A percentile compares a stretch with the other conserved stretches of the same genome.
Conservation (phyloP, 805 yeast species). For the Wickerhamomyces xylosicus region DNA sequence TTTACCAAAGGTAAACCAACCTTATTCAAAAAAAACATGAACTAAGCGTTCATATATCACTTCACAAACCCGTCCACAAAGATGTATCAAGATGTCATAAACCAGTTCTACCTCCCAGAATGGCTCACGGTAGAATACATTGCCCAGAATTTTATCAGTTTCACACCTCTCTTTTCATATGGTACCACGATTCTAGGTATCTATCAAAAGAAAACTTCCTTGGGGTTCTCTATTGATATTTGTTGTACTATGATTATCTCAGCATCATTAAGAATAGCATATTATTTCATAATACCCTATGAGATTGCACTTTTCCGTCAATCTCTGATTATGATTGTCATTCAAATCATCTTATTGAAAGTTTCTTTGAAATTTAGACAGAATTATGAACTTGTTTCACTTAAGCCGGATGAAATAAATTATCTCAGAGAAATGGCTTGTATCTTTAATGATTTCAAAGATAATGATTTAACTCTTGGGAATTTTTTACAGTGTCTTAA, state of each 20-base stretch:
- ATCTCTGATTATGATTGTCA: conserved; percentile 73
- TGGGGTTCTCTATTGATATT: conserved; percentile 85
- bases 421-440: conserved; percentile 7
- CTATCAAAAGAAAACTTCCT: conserved; percentile 47
- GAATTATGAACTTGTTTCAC: conserved; percentile 27
- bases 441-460: conserved; percentile 3
- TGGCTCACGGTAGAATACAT: conserved; percentile 45
- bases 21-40: too few species aligned
- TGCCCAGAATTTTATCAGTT: conserved; percentile 56
- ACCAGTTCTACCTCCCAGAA: conserved; percentile 36
- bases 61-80: too few species aligned
- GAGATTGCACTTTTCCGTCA: conserved; percentile 74
- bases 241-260: conserved; percentile 87
- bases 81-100: conserved; percentile 19
- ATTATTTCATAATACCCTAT: conserved; percentile 71
- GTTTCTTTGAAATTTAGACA: conserved; percentile 52
- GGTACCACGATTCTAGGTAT: conserved; percentile 75
- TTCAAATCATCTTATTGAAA: conserved; percentile 56
- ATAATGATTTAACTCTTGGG: conserved; percentile 4
- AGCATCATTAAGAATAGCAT: conserved; percentile 60
- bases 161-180: conserved; percentile 81
- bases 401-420: conserved; percentile 18
- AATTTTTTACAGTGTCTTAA: conserved; percentile 3
- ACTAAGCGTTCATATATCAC: too few species aligned
- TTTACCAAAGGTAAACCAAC: too few species aligned